Base-by-base conservation (phyloP, 2,329 filamentous ascomycete genomes). In the Onygena corvina region DNA sequence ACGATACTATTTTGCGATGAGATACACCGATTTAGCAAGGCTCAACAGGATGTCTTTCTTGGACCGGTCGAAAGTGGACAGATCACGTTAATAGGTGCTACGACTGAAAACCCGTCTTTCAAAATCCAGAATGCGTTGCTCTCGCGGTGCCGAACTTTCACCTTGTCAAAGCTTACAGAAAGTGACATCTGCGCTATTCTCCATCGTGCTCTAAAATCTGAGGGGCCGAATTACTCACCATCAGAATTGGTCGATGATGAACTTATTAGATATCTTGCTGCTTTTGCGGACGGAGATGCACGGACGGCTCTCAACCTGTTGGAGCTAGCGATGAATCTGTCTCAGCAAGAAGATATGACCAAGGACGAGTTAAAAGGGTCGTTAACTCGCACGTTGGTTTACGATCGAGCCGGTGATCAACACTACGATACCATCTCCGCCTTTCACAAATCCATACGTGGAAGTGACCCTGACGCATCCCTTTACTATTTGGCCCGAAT, bases 1-100 rank as follows among this genome's bases (percentile, higher is more conserved):
- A 96, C 92, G 0, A 94, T 98, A 55, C 80, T 98, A 55, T 98
- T 98, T 65, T 95, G 90, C 69, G 92, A 98, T 68, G 92, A 96
- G 71, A 92, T 95, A 44, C 88, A 94, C 66, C 73, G 90, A 23
- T 94, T 94, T 71, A 84, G 77, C 57, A 95, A 94, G 67, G 76
- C 81, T 0, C 92, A 96, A 64, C 92, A 98, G 62, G 92, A 96
- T 66, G 84, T 95, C 1, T 96, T 96, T 58, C 72, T 98, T 1
- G 86, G 84, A 12, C 90, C 90, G 0, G 90, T 96, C 18, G 92
- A 98, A 67, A 81, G 81, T 1, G 92, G 92, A 4, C 84, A 85
- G 23, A 83, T 98, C 56, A 95, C 86, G 0, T 73, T 98, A 25
- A 92, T 96, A 53, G 92, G 89, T 8, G 92, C 92, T 4, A 98